phyloP scores from a whole-genome alignment of 176 grass and related monocot genomes.

The Avena sativa region DNA sequence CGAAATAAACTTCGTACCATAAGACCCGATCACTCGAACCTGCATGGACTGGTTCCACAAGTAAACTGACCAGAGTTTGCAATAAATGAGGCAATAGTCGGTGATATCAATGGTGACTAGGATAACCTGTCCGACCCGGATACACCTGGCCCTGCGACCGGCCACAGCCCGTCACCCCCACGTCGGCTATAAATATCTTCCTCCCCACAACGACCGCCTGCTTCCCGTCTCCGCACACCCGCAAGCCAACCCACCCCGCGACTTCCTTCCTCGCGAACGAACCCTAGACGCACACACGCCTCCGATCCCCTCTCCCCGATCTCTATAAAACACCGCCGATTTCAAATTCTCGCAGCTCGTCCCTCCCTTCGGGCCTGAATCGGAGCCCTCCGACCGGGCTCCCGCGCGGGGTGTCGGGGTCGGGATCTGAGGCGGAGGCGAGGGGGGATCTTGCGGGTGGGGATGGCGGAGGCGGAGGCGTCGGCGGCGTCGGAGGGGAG shows the following conservation, averaged over 20 bases:
- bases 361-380: slow-evolving; percentile 33
- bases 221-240: not conserved
- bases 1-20: too few species aligned
- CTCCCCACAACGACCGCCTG: not conserved
- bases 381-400: slow-evolving; percentile 6
- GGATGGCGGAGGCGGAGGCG: slow-evolving; percentile 45
- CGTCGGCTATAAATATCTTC: not conserved
- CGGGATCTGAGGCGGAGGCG: not conserved
- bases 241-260: not conserved
- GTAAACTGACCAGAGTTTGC: too few species aligned
- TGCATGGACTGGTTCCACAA: too few species aligned
- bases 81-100: too few species aligned
- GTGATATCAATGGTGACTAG: too few species aligned
- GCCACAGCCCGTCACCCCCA: not conserved
- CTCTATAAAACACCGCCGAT: slow-evolving; percentile 67
- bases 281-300: slow-evolving; percentile 18
- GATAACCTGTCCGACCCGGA: too few species aligned
- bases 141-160: too few species aligned
- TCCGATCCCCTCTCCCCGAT: slow-evolving; percentile 25
- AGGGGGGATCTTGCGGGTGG: not conserved
- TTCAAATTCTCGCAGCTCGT: slow-evolving; percentile 40
- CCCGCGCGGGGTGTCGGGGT: not conserved
- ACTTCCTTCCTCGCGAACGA: slow-evolving; percentile 19
- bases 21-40: too few species aligned
- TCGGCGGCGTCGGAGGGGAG: slow-evolving; percentile 55